These are phyloP conservation scores for Casaregolazyma suthepensis DNA, from an alignment of 1,139 yeast species.

Conservation along the genomic window DNA sequence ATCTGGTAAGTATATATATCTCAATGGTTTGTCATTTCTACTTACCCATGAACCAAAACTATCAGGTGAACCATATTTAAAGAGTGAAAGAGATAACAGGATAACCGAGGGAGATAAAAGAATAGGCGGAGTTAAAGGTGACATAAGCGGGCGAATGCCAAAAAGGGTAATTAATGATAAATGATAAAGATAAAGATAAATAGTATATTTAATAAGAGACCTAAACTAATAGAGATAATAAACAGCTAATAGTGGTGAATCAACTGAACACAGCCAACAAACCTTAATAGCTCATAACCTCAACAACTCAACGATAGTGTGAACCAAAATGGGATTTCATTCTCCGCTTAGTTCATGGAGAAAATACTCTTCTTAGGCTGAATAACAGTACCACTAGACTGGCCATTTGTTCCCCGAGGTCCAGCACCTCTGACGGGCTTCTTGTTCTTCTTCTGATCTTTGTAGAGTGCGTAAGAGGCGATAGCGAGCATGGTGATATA, in stretches of 20 bases:
- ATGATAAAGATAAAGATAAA: neutral
- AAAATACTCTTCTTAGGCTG: neutral
- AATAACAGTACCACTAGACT: neutral
- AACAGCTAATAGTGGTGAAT: neutral
- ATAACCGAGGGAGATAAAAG: neutral
- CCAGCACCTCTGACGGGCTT: neutral
- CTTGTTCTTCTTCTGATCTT: neutral
- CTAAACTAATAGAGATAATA: too few species aligned
- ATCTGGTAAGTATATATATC: neutral
- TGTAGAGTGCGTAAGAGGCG: neutral
- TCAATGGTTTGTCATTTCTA: slow-evolving; percentile 10
- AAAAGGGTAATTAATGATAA: neutral
- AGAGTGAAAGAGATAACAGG: neutral
- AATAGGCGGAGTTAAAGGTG: neutral
- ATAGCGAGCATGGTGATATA: neutral
- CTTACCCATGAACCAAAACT: slow-evolving; percentile 69
- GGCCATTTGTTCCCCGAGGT: neutral
- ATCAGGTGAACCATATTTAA: slow-evolving; percentile 45
- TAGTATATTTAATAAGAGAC: neutral
- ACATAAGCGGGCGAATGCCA: neutral
- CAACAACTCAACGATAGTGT: neutral
- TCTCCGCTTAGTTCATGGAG: neutral
- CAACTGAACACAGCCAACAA: neutral
- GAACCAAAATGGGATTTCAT: neutral
- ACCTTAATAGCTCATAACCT: neutral